Evolutionary conservation across 1,139 yeast species (phyloP), one percentile per base, ranked within the genome.

Genomic region (Yamadazyma friedrichii): DNA sequence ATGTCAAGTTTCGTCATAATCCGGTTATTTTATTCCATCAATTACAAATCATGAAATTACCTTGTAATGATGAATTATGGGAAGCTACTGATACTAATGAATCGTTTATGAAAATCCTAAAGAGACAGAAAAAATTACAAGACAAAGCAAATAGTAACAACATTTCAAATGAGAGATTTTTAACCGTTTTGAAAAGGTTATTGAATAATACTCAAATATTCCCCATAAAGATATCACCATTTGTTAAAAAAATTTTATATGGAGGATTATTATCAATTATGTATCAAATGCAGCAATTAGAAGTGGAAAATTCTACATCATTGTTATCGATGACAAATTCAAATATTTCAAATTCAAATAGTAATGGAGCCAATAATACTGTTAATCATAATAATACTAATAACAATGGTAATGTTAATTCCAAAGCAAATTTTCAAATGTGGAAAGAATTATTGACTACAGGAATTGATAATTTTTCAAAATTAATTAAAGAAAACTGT

Each of bases 241-340:
- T 86, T 58, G 85, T 88, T 3, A 76, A 82, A 42, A 80, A 83
- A 49, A 76, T 85, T 2, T 58, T 87, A 32, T 64, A 86, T 28
- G 84, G 88, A 2, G 95, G 95, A 0, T 61, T 87, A 40, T 63
- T 84, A 38, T 81, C 93, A 1, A 72, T 86, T 9, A 76, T 85
- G 76, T 76, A 78, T 50, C 93, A 85, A 59, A 80, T 87, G 77
- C 91, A 85, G 56, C 93, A 85, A 56, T 66, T 79, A 15, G 93
- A 83, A 52, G 55, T 78, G 36, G 88, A 80, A 57, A 73, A 70
- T 24, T 63, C 71, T 32, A 65, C 75, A 5, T 65, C 74, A 4
- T 76, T 76, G 59, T 52, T 68, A 3, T 58, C 71, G 15, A 50
- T 57, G 56, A 67, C 51, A 10, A 41, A 34, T 31, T 20, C 24